Evolutionary conservation across 2,329 filamentous ascomycete genomes (phyloP).

Genomic region (Microascus cirrosus): DNA sequence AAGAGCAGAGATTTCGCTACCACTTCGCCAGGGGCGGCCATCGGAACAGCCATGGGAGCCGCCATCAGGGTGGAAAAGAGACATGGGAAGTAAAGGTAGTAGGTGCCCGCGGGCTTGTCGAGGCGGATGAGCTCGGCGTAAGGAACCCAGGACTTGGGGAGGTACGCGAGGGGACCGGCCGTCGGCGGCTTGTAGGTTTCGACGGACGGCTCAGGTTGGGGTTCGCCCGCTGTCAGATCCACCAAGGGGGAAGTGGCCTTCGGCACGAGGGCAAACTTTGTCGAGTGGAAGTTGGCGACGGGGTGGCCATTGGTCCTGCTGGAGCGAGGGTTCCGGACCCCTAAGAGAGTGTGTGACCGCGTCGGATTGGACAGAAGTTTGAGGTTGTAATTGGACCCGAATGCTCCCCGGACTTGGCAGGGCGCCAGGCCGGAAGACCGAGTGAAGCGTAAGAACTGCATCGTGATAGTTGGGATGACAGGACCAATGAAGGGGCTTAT

Average conservation of each 20-base stretch:
- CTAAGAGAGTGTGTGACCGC: background rate
- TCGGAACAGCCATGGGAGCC: constrained; percentile 54
- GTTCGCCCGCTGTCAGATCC: background rate
- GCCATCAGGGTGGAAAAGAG: constrained; percentile 76
- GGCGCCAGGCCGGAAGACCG: background rate
- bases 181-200: constrained; percentile 55
- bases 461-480: background rate
- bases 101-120: constrained; percentile 71
- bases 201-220: constrained; percentile 6
- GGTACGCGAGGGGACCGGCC: constrained; percentile 56
- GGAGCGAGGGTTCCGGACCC: background rate
- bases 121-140: constrained; percentile 75
- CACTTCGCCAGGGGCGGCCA: constrained; percentile 48
- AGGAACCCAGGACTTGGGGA: constrained; percentile 62
- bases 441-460: background rate
- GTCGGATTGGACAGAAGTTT: background rate
- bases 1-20: constrained; percentile 59
- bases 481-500: background rate
- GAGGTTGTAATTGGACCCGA: background rate
- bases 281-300: background rate
- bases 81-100: constrained; percentile 79
- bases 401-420: background rate
- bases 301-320: background rate
- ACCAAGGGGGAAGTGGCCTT: background rate
- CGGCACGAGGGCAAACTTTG: background rate